Evolutionary conservation across 805 yeast species (phyloP).

Genomic region (Candida bentonensis): DNA sequence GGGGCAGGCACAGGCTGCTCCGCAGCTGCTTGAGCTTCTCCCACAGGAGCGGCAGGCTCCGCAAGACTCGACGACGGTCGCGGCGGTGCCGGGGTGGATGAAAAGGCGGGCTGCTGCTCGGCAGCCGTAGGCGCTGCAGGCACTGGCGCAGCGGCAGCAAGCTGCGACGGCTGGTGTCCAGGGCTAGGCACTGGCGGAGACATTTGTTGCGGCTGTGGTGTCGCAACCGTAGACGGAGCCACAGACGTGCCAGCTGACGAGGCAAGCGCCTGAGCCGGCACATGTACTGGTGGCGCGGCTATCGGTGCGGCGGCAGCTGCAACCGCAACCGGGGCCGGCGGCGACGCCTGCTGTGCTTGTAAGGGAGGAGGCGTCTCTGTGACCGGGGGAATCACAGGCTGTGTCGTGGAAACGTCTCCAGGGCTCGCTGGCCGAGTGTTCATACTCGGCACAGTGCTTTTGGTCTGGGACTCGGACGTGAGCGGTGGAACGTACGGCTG

Average conservation of each 20-base stretch:
- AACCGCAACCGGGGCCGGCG: neutral
- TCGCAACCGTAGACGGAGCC: neutral
- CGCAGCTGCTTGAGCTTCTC: conserved; percentile 2
- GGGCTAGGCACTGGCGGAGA: neutral
- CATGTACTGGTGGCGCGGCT: too few species aligned
- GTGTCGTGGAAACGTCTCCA: neutral
- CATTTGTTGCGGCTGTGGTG: neutral
- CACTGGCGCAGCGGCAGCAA: neutral
- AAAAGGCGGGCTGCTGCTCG: neutral
- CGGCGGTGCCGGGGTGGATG: neutral
- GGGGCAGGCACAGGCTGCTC: conserved; percentile 6
- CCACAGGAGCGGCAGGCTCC: conserved; percentile 1
- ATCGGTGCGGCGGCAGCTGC: neutral
- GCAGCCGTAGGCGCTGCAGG: neutral
- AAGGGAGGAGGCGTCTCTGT: too few species aligned
- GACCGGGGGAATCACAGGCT: neutral
- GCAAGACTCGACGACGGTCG: neutral
- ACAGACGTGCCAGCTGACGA: neutral
- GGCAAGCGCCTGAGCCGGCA: neutral
- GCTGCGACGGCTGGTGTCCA: neutral
- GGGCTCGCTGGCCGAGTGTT: neutral
- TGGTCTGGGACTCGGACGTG: neutral
- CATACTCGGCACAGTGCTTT: conserved; percentile 1
- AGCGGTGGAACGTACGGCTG: conserved; percentile 1
- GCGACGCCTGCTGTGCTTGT: neutral